These are phyloP conservation scores for Dioscorea cayenensis DNA, from an alignment of 116 monocot species.

Conservation along the genomic window DNA sequence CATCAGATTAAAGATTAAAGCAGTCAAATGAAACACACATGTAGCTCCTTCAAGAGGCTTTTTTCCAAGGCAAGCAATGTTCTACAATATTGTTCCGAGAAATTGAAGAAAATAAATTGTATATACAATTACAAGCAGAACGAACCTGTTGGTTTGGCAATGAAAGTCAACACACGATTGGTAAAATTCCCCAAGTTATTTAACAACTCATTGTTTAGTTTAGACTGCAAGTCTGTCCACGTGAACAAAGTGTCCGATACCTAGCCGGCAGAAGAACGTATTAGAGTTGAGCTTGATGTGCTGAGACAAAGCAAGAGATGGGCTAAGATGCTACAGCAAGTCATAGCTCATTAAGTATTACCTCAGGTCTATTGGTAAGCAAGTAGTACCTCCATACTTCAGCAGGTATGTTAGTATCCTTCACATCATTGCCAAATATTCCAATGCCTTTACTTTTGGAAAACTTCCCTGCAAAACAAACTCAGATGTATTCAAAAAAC, in stretches of 20 bases:
- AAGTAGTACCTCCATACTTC: conserved; percentile 4
- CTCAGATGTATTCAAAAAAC: background rate
- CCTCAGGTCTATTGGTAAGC: conserved; percentile 4
- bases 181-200: conserved; percentile 3
- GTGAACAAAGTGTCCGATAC: conserved; percentile 2
- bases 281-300: background rate
- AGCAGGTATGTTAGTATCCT: background rate
- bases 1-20: too few relatives aligned
- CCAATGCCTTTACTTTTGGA: conserved; percentile 6
- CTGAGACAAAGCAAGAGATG: too few relatives aligned
- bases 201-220: conserved; percentile 1
- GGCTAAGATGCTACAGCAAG: too few relatives aligned
- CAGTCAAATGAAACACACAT: too few relatives aligned
- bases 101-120: background rate
- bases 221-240: conserved; percentile 3
- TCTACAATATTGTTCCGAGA: too few relatives aligned
- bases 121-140: conserved; percentile 1
- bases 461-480: conserved; percentile 3
- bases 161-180: background rate
- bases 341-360: background rate
- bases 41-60: too few relatives aligned
- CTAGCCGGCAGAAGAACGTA: background rate
- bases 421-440: conserved; percentile 3
- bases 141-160: conserved; percentile 19
- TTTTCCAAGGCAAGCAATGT: too few relatives aligned